These are phyloP conservation scores for Sporothrix inflata DNA, from an alignment of 2,329 filamentous ascomycete species.

Conservation along the genomic window DNA sequence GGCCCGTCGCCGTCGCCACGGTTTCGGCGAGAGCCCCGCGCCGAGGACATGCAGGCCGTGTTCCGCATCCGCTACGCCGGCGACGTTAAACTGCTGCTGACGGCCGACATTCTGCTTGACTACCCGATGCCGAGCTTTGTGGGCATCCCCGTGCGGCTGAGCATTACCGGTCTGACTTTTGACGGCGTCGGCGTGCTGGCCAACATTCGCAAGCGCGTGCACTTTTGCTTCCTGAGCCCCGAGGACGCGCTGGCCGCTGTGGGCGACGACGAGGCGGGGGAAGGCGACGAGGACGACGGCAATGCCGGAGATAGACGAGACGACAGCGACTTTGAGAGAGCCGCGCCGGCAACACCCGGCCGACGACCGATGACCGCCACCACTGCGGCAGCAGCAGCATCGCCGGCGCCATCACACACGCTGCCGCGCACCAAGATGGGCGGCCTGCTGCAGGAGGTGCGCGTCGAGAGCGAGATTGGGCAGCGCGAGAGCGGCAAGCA, in stretches of 20 bases:
- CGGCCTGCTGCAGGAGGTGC: constrained; percentile 86
- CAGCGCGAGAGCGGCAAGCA: constrained; percentile 89
- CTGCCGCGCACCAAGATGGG: constrained; percentile 54
- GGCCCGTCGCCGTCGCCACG: constrained; percentile 2
- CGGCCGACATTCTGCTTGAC: constrained; percentile 92
- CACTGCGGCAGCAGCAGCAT: constrained; percentile 35
- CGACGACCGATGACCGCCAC: constrained; percentile 35
- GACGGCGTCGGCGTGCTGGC: constrained; percentile 93
- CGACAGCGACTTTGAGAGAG: background rate
- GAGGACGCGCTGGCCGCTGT: constrained; percentile 84
- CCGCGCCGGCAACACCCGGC: background rate
- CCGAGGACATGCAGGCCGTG: constrained; percentile 90
- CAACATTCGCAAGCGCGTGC: constrained; percentile 83
- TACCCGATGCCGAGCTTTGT: constrained; percentile 99
- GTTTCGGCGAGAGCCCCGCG: constrained; percentile 67
- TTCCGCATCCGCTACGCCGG: constrained; percentile 89
- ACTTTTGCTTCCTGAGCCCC: constrained; percentile 92
- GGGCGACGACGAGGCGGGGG: constrained; percentile 49
- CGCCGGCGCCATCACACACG: constrained; percentile 18
- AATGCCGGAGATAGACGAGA: background rate
- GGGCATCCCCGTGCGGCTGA: constrained; percentile 89
- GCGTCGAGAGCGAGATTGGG: constrained; percentile 96
- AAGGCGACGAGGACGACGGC: constrained; percentile 35
- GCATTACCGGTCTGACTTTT: constrained; percentile 92
- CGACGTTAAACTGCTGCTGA: constrained; percentile 83